A percentile compares a stretch with the other conserved stretches of the same genome.
Evolutionary conservation across 441 rosid species (phyloP).

Genomic region (Erodium trifolium): DNA sequence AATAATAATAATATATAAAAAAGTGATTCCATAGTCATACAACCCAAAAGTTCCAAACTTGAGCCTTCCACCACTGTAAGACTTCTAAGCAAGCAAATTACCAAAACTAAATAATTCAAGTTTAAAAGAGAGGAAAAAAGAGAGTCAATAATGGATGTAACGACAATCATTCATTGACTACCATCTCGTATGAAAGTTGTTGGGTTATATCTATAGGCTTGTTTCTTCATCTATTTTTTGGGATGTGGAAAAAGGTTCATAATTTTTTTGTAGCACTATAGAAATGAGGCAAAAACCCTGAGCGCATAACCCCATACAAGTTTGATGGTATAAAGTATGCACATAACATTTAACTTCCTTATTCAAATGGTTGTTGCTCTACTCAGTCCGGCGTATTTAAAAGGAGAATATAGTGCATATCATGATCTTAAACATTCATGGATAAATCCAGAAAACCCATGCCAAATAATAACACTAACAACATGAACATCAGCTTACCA

Average conservation of each 20-base stretch:
- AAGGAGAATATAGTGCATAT: background rate
- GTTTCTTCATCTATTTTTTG: background rate
- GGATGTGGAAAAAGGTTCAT: background rate
- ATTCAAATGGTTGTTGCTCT: background rate
- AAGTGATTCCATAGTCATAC: background rate
- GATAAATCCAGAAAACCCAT: background rate
- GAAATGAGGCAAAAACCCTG: background rate
- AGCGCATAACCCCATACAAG: background rate
- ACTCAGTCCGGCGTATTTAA: background rate
- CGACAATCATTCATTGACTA: background rate
- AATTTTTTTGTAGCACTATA: background rate
- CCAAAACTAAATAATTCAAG: background rate
- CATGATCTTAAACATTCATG: background rate
- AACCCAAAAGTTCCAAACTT: background rate
- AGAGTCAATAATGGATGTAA: background rate
- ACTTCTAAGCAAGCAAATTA: background rate
- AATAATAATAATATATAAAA: background rate
- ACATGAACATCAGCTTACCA: constrained; percentile 37
- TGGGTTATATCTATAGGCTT: background rate
- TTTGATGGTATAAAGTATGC: background rate
- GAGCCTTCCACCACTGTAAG: background rate
- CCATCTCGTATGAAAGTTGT: background rate
- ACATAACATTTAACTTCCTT: background rate
- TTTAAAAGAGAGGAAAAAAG: background rate
- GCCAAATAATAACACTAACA: background rate